Conservation (phyloP, 2,329 filamentous ascomycete species). For the Cryphonectria radicalis region DNA sequence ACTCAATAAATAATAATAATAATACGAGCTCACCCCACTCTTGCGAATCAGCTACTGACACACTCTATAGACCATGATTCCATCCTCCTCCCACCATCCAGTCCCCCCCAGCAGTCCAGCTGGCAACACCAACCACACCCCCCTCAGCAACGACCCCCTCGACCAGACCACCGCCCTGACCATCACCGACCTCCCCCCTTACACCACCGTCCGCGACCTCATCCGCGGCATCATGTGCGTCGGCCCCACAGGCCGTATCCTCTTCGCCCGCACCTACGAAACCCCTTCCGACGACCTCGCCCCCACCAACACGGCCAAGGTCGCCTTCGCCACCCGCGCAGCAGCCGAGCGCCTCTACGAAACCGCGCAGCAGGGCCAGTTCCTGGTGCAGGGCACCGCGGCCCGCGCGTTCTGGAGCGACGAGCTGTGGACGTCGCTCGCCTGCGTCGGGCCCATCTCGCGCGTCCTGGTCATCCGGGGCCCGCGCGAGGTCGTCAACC, state of each 20-base stretch:
- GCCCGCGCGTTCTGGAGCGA: not conserved
- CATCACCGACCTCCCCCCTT: not conserved
- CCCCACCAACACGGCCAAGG: not conserved
- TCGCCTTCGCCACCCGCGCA: not conserved
- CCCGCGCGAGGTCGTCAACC: not conserved
- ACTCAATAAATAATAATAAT: not conserved
- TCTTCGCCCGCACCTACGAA: conserved; percentile 2
- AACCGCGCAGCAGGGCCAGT: not conserved
- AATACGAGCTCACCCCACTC: not conserved
- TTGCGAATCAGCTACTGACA: not conserved
- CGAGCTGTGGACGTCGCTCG: not conserved
- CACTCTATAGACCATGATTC: not conserved
- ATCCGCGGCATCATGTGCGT: conserved; percentile 17
- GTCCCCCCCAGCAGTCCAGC: not conserved
- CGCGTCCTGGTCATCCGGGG: not conserved
- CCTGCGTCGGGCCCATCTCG: not conserved
- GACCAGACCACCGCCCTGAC: not conserved
- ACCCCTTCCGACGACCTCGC: not conserved
- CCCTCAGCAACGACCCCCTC: not conserved
- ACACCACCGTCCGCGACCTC: conserved; percentile 14
- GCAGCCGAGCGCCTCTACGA: not conserved
- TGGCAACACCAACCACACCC: not conserved
- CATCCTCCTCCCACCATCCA: not conserved
- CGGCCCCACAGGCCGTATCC: conserved; percentile 14
- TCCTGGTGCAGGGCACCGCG: not conserved